These are phyloP conservation scores for Prinsepia uniflora DNA, from an alignment of 306 rosid species.

Conservation along the genomic window DNA sequence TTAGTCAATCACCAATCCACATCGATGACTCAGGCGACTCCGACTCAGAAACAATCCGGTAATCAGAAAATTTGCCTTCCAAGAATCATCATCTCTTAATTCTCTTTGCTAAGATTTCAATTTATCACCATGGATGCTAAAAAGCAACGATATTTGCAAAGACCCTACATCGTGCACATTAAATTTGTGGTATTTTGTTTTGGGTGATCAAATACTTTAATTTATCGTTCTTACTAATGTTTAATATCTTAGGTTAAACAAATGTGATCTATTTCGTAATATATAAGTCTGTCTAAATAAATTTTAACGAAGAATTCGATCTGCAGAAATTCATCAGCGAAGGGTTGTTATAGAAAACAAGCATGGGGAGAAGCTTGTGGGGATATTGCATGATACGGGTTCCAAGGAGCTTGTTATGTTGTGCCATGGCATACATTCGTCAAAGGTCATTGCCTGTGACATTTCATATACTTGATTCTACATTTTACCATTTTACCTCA, in stretches of 20 bases:
- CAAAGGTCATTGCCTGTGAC: constrained; percentile 49
- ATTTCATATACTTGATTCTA: not conserved
- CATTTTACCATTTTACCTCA: not conserved
- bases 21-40: constrained; percentile 18
- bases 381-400: constrained; percentile 63
- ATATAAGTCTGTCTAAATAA: not conserved
- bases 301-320: not conserved
- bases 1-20: not conserved
- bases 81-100: not conserved
- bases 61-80: not conserved
- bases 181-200: constrained; percentile 8
- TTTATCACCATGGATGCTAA: not conserved
- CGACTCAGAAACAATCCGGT: constrained; percentile 28
- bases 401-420: constrained; percentile 59
- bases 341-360: constrained; percentile 42
- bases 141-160: not conserved
- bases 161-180: not conserved
- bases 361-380: constrained; percentile 71
- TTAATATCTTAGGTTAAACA: not conserved
- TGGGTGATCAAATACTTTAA: not conserved
- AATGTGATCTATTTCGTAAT: not conserved
- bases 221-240: not conserved
- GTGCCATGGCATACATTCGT: constrained; percentile 86
- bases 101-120: not conserved
- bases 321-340: constrained; percentile 32